Evolutionary conservation across 768 basidiomycete genomes (phyloP).

Genomic region (Myochromella boudieri): DNA sequence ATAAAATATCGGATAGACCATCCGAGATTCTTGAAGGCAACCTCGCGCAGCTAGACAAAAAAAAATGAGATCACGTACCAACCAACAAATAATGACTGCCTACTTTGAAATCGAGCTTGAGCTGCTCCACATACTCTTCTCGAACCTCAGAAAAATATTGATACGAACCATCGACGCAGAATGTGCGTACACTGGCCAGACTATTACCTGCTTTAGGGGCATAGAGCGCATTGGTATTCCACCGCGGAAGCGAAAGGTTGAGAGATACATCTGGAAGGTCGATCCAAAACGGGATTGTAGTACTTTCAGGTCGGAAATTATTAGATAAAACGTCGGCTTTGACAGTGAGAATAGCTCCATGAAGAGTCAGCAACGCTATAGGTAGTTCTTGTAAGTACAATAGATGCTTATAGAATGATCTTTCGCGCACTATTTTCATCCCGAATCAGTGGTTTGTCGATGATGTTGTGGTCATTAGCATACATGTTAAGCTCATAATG

Average conservation of each 20-base stretch:
- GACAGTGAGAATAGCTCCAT: constrained; percentile 55
- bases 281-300: constrained; percentile 63
- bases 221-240: constrained; percentile 84
- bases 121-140: constrained; percentile 74
- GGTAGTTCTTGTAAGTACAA: neutral
- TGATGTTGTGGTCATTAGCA: constrained; percentile 95
- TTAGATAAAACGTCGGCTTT: constrained; percentile 63
- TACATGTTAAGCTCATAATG: constrained; percentile 80
- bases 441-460: constrained; percentile 77
- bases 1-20: constrained; percentile 91
- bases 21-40: constrained; percentile 71
- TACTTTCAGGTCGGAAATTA: constrained; percentile 69
- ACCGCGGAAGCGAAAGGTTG: constrained; percentile 73
- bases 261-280: constrained; percentile 58
- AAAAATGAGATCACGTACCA: neutral
- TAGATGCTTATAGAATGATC: neutral
- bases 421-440: constrained; percentile 85
- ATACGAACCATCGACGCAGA: constrained; percentile 70
- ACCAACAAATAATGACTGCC: constrained; percentile 17
- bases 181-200: constrained; percentile 55
- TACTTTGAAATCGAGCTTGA: constrained; percentile 68
- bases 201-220: constrained; percentile 57
- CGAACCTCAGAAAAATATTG: constrained; percentile 67
- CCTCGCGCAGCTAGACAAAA: constrained; percentile 43
- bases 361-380: constrained; percentile 70